Evolutionary conservation across 129 eudicot species (phyloP).

Genomic region (Artemisia annua): DNA sequence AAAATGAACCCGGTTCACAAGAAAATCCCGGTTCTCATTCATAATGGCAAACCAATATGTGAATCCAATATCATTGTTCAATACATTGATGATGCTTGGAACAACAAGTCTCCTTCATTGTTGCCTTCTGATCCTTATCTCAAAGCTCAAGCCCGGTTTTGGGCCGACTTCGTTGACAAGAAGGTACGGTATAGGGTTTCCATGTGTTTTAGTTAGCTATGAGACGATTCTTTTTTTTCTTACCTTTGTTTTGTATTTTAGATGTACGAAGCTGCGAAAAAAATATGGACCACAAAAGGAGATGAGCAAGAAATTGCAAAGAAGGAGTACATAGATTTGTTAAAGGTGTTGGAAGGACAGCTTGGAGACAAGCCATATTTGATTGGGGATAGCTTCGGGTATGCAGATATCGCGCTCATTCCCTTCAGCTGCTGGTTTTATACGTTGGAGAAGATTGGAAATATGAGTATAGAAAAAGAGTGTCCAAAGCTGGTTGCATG

Average conservation of each 20-base stretch:
- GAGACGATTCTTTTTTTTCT: no score
- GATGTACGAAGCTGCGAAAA: slow-evolving; percentile 13
- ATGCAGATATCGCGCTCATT: slow-evolving; percentile 25
- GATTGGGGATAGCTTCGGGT: slow-evolving; percentile 31
- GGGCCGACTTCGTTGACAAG: background rate
- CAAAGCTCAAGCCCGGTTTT: slow-evolving; percentile 34
- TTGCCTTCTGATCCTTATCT: slow-evolving; percentile 36
- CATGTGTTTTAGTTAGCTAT: no score
- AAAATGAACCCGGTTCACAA: slow-evolving; percentile 37
- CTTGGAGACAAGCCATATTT: slow-evolving; percentile 31
- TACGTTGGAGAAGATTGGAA: slow-evolving; percentile 10
- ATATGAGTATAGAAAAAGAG: slow-evolving; percentile 24
- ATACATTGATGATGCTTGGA: slow-evolving; percentile 26
- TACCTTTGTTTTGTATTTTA: background rate
- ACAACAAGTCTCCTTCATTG: background rate
- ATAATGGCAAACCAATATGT: slow-evolving; percentile 26
- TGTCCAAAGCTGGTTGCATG: slow-evolving; percentile 27
- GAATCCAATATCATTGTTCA: slow-evolving; percentile 28
- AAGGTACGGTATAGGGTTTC: no score
- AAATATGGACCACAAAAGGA: slow-evolving; percentile 14
- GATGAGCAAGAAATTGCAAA: slow-evolving; percentile 15
- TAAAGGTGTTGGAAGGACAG: slow-evolving; percentile 29
- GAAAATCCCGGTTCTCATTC: slow-evolving; percentile 34
- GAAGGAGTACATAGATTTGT: slow-evolving; percentile 22
- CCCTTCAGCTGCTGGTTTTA: slow-evolving; percentile 20